phyloP scores from a whole-genome alignment of 2,329 filamentous ascomycete species.

The Aspergillus sp. region DNA sequence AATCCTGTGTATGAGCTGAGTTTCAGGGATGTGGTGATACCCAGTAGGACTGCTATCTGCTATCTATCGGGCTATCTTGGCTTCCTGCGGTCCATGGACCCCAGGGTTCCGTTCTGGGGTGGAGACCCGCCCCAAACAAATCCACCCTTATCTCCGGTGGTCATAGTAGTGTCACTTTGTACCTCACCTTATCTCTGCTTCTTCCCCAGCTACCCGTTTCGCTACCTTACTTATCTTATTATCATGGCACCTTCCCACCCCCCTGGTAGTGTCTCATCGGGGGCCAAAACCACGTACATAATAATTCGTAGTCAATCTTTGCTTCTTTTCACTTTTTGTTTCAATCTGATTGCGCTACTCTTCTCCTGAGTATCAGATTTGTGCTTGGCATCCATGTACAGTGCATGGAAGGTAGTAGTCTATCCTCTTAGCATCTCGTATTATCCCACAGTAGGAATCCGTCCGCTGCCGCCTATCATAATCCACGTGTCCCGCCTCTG shows the following conservation, averaged over 20 bases:
- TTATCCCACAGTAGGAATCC: background rate
- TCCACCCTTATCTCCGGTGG: background rate
- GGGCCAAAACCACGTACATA: background rate
- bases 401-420: too few species aligned
- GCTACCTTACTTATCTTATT: background rate
- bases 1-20: too few species aligned
- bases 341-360: background rate
- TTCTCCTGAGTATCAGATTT: background rate
- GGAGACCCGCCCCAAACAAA: background rate
- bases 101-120: background rate
- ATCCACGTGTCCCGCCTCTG: too few species aligned
- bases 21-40: background rate
- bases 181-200: background rate
- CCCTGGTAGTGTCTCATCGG: too few species aligned
- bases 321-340: background rate
- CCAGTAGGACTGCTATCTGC: background rate
- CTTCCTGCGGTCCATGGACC: background rate
- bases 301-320: slow-evolving; percentile 2
- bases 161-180: background rate
- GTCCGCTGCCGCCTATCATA: too few species aligned
- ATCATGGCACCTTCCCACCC: background rate
- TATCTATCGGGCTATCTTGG: background rate
- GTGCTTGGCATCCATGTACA: too few species aligned
- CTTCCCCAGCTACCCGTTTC: background rate
- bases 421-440: background rate